Conservation (phyloP, 805 yeast genomes). For the Yarrowia keelungensis region DNA sequence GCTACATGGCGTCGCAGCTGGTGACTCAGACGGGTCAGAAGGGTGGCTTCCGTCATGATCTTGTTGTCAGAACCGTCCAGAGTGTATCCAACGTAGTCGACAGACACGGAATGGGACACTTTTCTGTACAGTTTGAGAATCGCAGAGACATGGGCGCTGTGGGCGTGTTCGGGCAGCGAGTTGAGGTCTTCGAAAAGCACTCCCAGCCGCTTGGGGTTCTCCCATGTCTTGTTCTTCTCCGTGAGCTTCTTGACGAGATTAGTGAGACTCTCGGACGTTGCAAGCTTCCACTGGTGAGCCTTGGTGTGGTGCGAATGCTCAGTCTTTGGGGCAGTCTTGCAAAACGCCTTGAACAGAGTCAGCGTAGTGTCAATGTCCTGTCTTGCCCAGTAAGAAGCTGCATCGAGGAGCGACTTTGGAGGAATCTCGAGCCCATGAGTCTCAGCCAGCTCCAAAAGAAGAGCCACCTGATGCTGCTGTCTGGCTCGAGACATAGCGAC, state of each 20-base stretch:
- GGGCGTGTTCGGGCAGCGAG: slow-evolving; percentile 21
- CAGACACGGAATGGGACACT: slow-evolving; percentile 22
- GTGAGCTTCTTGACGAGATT: neutral
- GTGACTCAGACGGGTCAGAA: slow-evolving; percentile 2
- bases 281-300: slow-evolving; percentile 7
- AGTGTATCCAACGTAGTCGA: slow-evolving; percentile 33
- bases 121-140: slow-evolving; percentile 27
- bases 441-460: neutral
- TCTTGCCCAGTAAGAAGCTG: slow-evolving; percentile 1
- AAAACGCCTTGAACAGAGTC: slow-evolving; percentile 20
- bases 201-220: slow-evolving; percentile 15
- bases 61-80: slow-evolving; percentile 19
- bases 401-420: neutral
- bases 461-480: slow-evolving; percentile 3
- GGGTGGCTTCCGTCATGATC: neutral
- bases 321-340: neutral
- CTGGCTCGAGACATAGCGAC: slow-evolving; percentile 1
- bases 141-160: slow-evolving; percentile 8
- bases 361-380: slow-evolving; percentile 3
- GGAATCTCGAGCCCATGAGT: neutral
- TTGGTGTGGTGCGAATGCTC: slow-evolving; percentile 1
- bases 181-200: neutral
- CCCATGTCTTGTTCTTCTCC: slow-evolving; percentile 4
- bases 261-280: neutral
- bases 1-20: slow-evolving; percentile 14